These are phyloP conservation scores for Aspergillus conjunctus DNA, from an alignment of 495 filamentous ascomycete genomes.

Conservation along the genomic window DNA sequence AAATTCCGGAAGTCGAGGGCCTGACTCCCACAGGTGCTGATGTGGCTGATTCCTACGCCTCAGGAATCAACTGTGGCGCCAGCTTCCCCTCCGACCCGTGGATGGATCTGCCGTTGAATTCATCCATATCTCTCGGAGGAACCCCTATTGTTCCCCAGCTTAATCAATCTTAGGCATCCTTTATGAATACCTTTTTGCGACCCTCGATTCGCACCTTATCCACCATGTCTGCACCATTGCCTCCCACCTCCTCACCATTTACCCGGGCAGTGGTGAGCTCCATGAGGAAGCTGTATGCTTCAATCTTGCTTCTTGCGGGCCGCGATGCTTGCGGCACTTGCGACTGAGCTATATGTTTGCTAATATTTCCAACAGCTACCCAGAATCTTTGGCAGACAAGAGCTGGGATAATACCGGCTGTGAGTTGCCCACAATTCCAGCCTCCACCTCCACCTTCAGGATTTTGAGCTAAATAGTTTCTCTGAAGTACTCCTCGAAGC, in stretches of 20 bases:
- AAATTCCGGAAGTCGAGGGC: neutral
- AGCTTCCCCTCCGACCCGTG: constrained; percentile 15
- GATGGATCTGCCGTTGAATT: neutral
- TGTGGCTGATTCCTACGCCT: constrained; percentile 11
- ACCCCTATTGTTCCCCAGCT: neutral
- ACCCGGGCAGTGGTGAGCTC: constrained; percentile 76
- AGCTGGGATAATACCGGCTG: constrained; percentile 92
- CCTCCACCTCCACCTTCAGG: neutral
- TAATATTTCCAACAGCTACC: constrained; percentile 63
- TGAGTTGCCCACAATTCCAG: constrained; percentile 40
- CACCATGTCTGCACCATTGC: constrained; percentile 35
- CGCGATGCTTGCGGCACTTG: neutral
- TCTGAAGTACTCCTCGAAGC: constrained; percentile 73
- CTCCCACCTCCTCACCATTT: constrained; percentile 60
- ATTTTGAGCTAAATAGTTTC: constrained; percentile 15
- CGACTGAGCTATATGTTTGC: neutral
- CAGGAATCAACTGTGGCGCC: constrained; percentile 22
- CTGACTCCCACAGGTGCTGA: neutral
- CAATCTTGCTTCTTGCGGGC: neutral
- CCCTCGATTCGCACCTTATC: constrained; percentile 29
- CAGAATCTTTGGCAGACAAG: constrained; percentile 82
- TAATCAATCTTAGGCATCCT: constrained; percentile 8
- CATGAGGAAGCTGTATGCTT: constrained; percentile 77
- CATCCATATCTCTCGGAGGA: neutral
- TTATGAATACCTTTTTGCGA: constrained; percentile 24